Base-by-base conservation (phyloP, 148 eudicot species). In the Cornus kousa region DNA sequence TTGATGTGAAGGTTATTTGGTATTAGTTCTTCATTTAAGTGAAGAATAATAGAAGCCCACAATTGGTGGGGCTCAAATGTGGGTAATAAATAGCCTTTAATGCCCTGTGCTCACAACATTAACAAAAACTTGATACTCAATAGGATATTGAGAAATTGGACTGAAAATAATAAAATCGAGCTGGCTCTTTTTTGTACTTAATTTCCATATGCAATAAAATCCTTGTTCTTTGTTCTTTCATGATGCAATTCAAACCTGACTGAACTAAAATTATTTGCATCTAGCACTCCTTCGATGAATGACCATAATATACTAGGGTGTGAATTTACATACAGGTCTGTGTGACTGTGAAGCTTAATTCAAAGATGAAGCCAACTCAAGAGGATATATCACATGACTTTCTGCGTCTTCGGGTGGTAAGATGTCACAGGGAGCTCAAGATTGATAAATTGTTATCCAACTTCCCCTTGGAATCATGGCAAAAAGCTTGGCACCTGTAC, bases 401-500 rank as follows among this genome's bases (percentile, higher is more conserved):
- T 80, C 77, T 93, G 71, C 92, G 93, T 62, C 83, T 93, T 14
- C 87, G 86, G 67, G 77, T 89, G 79, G 79, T 83, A 12, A 87
- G 85, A 78, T 83, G 97, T 81, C 97, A 95, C 83, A 85, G 81
- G 82, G 97, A 91, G 82, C 97, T 93, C 74, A 91, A 93, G 83
- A 73, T 91, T 31, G 92, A 91, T 68, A 88, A 82, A 67, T 85
- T 89, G 14, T 7, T 82, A 72, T 82, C 87, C 40, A 72, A 39
- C 14, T 83, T 91, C 68, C 70, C 78, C 20, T 77, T 82, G 12
- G 86, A 83, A 76, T 80, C 88, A 40, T 95, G 97, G 99, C 84
- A 79, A 55, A 95, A 86, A 71, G 85, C 82, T 33, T 91, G 91
- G 90, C 92, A 90, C 79, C 82, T 91, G 28, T 93, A 86, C 77